A percentile compares a stretch with the other conserved stretches of the same genome.
phyloP scores from a whole-genome alignment of 768 basidiomycete genomes.

The Stropharia rugosoannulata region DNA sequence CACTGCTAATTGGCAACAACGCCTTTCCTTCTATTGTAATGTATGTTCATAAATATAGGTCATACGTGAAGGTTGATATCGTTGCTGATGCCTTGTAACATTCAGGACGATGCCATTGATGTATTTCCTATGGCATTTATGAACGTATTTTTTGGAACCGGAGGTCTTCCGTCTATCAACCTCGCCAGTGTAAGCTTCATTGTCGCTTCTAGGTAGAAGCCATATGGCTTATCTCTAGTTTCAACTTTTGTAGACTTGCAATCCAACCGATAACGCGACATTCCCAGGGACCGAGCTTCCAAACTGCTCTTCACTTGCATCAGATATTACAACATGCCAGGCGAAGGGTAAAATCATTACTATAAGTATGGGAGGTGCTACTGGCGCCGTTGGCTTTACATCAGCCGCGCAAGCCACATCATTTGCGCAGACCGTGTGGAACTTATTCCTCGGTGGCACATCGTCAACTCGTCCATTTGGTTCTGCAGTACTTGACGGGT shows the following conservation, averaged over 20 bases:
- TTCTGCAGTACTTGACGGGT: slow-evolving; percentile 72
- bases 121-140: slow-evolving; percentile 72
- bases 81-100: not conserved
- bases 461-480: slow-evolving; percentile 70
- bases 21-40: slow-evolving; percentile 63
- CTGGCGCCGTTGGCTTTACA: slow-evolving; percentile 59
- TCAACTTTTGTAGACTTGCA: slow-evolving; percentile 53
- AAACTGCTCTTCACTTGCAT: slow-evolving; percentile 58
- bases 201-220: not conserved
- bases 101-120: slow-evolving; percentile 64
- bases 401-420: slow-evolving; percentile 53
- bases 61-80: not conserved
- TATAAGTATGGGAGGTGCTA: slow-evolving; percentile 59
- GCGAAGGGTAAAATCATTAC: slow-evolving; percentile 61
- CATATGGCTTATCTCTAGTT: not conserved
- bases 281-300: slow-evolving; percentile 65
- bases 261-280: slow-evolving; percentile 48
- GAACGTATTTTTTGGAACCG: slow-evolving; percentile 62
- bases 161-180: slow-evolving; percentile 62
- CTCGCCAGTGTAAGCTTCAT: slow-evolving; percentile 56
- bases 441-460: slow-evolving; percentile 61
- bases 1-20: slow-evolving; percentile 56
- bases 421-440: slow-evolving; percentile 72
- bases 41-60: slow-evolving; percentile 27
- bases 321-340: slow-evolving; percentile 67